These are phyloP conservation scores for Phaeoacremonium minimum DNA, from an alignment of 2,329 filamentous ascomycete genomes.

Conservation along the genomic window DNA sequence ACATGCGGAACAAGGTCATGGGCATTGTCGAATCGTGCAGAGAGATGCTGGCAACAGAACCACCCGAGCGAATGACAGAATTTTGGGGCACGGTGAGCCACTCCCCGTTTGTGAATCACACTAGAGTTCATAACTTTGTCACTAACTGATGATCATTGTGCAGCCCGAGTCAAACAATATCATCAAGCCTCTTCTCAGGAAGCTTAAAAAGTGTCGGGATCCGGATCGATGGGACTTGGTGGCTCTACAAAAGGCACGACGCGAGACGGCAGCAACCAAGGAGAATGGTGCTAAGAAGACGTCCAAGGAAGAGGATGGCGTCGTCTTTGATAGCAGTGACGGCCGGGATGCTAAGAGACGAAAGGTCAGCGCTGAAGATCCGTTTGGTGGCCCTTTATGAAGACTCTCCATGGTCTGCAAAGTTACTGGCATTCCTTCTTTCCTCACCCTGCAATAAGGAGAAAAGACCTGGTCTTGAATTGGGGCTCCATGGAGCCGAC, in stretches of 20 bases:
- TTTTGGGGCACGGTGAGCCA: constrained; percentile 48
- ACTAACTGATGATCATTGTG: no score
- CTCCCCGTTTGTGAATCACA: no score
- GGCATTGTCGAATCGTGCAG: constrained; percentile 45
- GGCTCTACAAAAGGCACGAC: constrained; percentile 60
- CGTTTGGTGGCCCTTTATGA: constrained; percentile 40
- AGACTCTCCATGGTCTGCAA: no score
- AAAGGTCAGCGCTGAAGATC: constrained; percentile 38
- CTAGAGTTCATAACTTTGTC: no score
- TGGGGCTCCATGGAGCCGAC: no score
- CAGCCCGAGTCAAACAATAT: constrained; percentile 41
- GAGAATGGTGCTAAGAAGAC: constrained; percentile 28
- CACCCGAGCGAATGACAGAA: constrained; percentile 48
- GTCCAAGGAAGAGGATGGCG: constrained; percentile 22
- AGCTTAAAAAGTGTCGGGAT: constrained; percentile 69
- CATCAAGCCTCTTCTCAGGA: constrained; percentile 59
- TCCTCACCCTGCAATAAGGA: no score
- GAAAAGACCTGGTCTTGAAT: no score
- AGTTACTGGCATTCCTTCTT: no score
- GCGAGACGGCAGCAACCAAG: constrained; percentile 41
- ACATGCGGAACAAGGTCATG: constrained; percentile 31
- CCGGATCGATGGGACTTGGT: constrained; percentile 71
- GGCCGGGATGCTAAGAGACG: constrained; percentile 39
- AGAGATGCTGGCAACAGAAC: constrained; percentile 51
- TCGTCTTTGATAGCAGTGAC: constrained; percentile 38